These are phyloP conservation scores for Didymella pinodella DNA, from an alignment of 2,329 filamentous ascomycete genomes.

Conservation along the genomic window DNA sequence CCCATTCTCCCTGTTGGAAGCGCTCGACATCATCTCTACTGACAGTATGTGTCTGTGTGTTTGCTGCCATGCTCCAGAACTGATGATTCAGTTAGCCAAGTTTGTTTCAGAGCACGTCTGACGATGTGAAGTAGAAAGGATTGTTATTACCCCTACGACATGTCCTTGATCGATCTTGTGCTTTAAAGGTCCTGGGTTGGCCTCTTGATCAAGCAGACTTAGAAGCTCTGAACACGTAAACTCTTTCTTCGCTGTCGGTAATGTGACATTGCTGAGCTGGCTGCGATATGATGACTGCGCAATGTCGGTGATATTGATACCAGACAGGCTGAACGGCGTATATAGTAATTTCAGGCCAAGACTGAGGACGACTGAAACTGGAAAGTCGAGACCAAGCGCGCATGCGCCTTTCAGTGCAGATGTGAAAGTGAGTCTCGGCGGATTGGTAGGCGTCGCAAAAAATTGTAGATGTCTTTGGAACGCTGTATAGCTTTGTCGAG, in stretches of 20 bases:
- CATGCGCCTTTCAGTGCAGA: constrained; percentile 30
- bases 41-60: constrained; percentile 27
- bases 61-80: constrained; percentile 35
- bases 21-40: constrained; percentile 31
- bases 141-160: constrained; percentile 16
- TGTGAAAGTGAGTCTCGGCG: constrained; percentile 30
- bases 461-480: constrained; percentile 35
- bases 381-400: constrained; percentile 33
- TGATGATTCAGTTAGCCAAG: too few species aligned
- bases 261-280: constrained; percentile 22
- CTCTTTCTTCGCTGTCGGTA: constrained; percentile 20
- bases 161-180: constrained; percentile 34
- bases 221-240: constrained; percentile 34
- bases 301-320: constrained; percentile 31
- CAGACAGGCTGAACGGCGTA: constrained; percentile 27
- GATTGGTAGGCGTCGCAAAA: constrained; percentile 33
- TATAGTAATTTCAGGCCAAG: constrained; percentile 32
- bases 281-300: constrained; percentile 28
- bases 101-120: too few species aligned
- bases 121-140: too few species aligned
- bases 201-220: constrained; percentile 11
- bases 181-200: constrained; percentile 22
- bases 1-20: constrained; percentile 37
- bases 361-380: constrained; percentile 31
- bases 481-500: constrained; percentile 27